phyloP scores from a whole-genome alignment of 805 yeast genomes.

The Nakazawaea ishiwadae region DNA sequence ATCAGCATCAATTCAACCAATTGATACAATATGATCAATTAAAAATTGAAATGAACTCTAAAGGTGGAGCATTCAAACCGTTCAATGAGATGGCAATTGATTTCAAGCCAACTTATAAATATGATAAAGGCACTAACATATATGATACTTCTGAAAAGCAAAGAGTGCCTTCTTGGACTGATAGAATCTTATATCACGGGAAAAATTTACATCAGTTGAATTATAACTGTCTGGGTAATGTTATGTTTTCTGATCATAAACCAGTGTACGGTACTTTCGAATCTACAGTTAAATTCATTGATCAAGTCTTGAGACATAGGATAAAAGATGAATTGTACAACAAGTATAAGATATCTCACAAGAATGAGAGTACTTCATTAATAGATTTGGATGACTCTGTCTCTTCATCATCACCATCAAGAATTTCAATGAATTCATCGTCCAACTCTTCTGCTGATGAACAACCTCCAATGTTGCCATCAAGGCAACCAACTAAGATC shows the following conservation, averaged over 20 bases:
- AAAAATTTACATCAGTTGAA: slow-evolving; percentile 52
- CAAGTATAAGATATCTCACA: slow-evolving; percentile 36
- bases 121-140: slow-evolving; percentile 73
- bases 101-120: slow-evolving; percentile 92
- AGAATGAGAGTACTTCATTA: slow-evolving; percentile 15
- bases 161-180: slow-evolving; percentile 98
- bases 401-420: slow-evolving; percentile 18
- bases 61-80: slow-evolving; percentile 72
- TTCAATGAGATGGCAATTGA: slow-evolving; percentile 76
- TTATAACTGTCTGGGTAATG: slow-evolving; percentile 58
- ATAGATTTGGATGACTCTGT: slow-evolving; percentile 29
- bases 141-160: slow-evolving; percentile 91
- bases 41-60: slow-evolving; percentile 57
- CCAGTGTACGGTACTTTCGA: slow-evolving; percentile 84
- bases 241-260: slow-evolving; percentile 80
- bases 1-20: not conserved
- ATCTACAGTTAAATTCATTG: slow-evolving; percentile 62
- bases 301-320: slow-evolving; percentile 53
- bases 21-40: slow-evolving; percentile 77
- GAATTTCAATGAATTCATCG: slow-evolving; percentile 20
- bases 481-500: not conserved
- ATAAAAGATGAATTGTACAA: slow-evolving; percentile 58
- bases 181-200: slow-evolving; percentile 64
- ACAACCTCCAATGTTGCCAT: slow-evolving; percentile 12
- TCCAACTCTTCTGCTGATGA: slow-evolving; percentile 14